Base-by-base conservation (phyloP, 768 basidiomycete genomes). In the Suillus sp. region DNA sequence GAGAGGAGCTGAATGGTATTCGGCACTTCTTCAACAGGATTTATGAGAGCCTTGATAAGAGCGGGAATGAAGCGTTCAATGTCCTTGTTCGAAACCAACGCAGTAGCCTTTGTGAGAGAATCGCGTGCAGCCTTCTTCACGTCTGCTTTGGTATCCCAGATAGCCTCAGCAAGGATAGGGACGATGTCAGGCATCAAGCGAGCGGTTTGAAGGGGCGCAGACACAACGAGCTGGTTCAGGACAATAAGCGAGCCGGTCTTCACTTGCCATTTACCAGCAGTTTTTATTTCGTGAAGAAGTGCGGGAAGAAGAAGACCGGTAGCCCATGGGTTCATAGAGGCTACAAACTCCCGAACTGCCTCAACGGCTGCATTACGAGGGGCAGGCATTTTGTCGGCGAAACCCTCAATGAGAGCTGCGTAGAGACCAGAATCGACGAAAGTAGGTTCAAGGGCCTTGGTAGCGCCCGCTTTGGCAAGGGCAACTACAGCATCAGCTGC, bases 1-100 rank as follows among this genome's bases (percentile, higher is more conserved):
- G 96, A 95, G 79, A 97, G 94, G 81, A 96, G 91, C 66, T 85
- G 85, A 72, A 98, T 93, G 73, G 95, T 97, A 71, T 88, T 90
- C 72, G 96, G 92, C 63, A 98, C 96, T 88, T 99, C 97, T 83
- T 99, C 96, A 68, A 97, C 95, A 71, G 97, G 97, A 85, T 99
- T 96, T 81, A 98, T 95, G 74, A 99, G 84, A 77, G 94, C 91
- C 78, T 96, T 95, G 79, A 98, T 96, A 73, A 99, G 88, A 77
- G 96, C 96, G 71, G 93, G 94, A 84, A 99, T 94, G 83, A 92
- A 97, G 80, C 88, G 88, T 87, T 93, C 91, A 64, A 93, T 95
- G 81, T 96, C 96, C 89, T 97, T 98, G 90, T 98, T 98, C 69
- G 95, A 95, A 68, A 97, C 86, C 68, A 98, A 83, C 72, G 93